Evolutionary conservation across 371 early-diverging fungal species (phyloP), one percentile per base, ranked within the genome.

Genomic region (Rhizopus arrhizus): DNA sequence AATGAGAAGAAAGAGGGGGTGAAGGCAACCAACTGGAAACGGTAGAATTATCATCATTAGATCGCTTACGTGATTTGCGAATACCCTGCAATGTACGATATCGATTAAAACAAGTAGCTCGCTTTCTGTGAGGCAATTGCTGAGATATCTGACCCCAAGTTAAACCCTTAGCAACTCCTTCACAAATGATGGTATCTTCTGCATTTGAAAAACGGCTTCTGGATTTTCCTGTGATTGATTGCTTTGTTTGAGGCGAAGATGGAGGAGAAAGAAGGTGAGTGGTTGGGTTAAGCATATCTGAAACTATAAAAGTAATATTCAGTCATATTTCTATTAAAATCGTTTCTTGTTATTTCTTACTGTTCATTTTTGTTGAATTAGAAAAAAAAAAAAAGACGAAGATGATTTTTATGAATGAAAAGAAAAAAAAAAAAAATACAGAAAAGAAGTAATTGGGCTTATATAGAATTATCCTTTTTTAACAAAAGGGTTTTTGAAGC

Each of bases 101-200:
- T 48, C 80, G 66, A 53, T 80, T 80, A 48, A 80, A 80, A 45
- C 80, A 80, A 29, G 80, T 80, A n/a, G 80, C 80, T 49, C 80
- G 77, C 55, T 80, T 80, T 32, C 80, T 71, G 52, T 80, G 80
- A 45, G 80, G 80, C 13, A 80, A 58, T 58, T 75, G 77, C 12
- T 74, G 66, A 29, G 80, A 80, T 28, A 80, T 80, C 57, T 80
- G 77, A 11, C 80, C 80, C 80, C 80, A 80, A 13, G 80, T 77
- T 41, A 80, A 57, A 16, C 77, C 77, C 61, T 68, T 70, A 31
- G 75, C 75, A 15, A 80, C 80, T 49, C 80, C 80, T 50, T 80
- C 72, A 52, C 80, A 77, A 16, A 80, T 80, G 34, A 80, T 74
- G 6, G 75, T 64, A 56, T 80, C 80, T 59, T 80, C 80, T 8